Base-by-base conservation (phyloP, 495 filamentous ascomycete species). In the Xanthoparmelia taractica region DNA sequence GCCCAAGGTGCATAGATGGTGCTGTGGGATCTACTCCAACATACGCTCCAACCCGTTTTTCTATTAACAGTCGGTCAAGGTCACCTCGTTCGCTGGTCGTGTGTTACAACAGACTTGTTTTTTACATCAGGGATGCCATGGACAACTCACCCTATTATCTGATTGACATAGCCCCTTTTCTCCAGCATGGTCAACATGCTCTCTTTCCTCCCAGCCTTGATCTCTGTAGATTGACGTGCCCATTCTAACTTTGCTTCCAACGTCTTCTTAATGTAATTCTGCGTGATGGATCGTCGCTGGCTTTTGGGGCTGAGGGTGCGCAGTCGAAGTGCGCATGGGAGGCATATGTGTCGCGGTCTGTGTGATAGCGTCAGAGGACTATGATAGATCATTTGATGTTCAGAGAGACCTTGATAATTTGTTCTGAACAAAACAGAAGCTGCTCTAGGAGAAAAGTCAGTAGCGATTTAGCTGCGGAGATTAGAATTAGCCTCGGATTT, bases 11-110 rank as follows among this genome's bases (percentile, higher is more conserved):
- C 66, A 97, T 77, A 7, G 92, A 96, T 33, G 84, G 81, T 5
- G 93, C 95, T 0, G 95, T 97, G 17, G 94, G 92, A 68, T 99
- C 94, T 57, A 99, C 81, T 63, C 94, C 94, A 45, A 88, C 87
- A 70, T 99, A 99, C 58, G 85, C 85, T 37, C 88, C 89, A 60
- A 88, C 80, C 63, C 88, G 79, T 70, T 86, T 87, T 41, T 78
- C 72, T 10, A 80, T 86, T 74, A 97, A 82, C 13, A 95, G 71
- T 57, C 79, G 77, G 48, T 90, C 80, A 38, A 97, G 79, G n/a
- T 81, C 76, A 13, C 88, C 80, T 27, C 86, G 82, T 69, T 77
- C 79, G 27, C 80, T 86, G 63, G 31, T 62, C 15, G 29, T 12
- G 48, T 38, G 13, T 33, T n/a, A 34, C 43, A 25, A 3, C 11